Evolutionary conservation across 257 asterid species (phyloP), one percentile per base, ranked within the genome.

Genomic region (Gynochthodes officinalis): DNA sequence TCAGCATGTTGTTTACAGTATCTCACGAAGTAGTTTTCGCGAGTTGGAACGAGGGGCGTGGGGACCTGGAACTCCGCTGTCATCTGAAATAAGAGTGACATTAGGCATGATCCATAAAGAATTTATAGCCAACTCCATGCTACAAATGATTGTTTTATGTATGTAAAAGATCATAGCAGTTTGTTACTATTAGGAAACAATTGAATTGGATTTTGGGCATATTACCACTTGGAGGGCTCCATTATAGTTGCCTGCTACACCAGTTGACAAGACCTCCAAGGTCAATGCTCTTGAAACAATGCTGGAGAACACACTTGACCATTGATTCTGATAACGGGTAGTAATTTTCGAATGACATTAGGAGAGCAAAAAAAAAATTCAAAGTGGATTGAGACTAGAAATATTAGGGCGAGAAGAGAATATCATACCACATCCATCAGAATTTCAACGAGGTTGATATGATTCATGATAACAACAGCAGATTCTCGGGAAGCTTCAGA

Each of bases 401-500:
- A 32, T 30, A 30, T 60, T 4, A 15, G 33, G 23, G 46, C 23
- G 3, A 3, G 23, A 2, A 75, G 40, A 65, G 53, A 59, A 57
- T 27, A 21, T 27, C 84, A 0, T 80, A 95, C 99, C 91, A 86
- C 96, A 74, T 95, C 99, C 99, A 95, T 95, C 64, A 95, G 75
- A n/a, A 92, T 90, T 79, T 90, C 97, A 15, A 92, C 96, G 5
- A 95, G 84, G 78, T 87, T 90, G 69, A 86, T 81, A 64, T 86
- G 98, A 78, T 86, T 92, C 96, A 92, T 92, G 40, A 92, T 95
- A 78, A 95, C 97, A 40, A 95, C 98, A 63, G 94, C 83, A 0
- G 99, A 82, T 77, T 90, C 97, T 11, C 97, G 70, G 0, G 99
- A 92, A 1, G 98, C 98, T 82, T 95, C 99, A 14, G 98, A 84